These are phyloP conservation scores for Crithidia expoeki DNA, from an alignment of 208 protist species.

Conservation along the genomic window DNA sequence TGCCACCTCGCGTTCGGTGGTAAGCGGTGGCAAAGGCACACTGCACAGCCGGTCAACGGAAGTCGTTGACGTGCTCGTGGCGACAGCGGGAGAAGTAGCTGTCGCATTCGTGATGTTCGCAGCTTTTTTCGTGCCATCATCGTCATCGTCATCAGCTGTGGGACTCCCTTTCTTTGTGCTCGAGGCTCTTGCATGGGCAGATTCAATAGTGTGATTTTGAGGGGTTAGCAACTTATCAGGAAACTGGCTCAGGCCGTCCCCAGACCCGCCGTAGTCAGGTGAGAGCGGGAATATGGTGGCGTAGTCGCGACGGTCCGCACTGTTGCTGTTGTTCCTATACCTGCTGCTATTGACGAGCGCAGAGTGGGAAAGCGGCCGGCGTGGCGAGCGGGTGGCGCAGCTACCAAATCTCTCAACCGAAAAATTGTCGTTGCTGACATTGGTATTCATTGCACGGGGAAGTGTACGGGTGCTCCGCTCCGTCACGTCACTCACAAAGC, in stretches of 20 bases:
- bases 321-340: neutral
- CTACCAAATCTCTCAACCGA: neutral
- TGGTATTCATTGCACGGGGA: neutral
- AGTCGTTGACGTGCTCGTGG: neutral
- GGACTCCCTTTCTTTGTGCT: neutral
- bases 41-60: slow-evolving; percentile 11
- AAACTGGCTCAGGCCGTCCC: neutral
- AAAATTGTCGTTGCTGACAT: neutral
- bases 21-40: slow-evolving; percentile 11
- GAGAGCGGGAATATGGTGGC: neutral
- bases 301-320: neutral
- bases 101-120: neutral
- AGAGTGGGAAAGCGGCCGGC: neutral
- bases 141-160: neutral
- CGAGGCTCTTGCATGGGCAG: neutral
- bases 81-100: too few relatives aligned
- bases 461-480: neutral
- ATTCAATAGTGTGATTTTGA: neutral
- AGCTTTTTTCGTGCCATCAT: neutral
- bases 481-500: neutral
- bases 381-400: neutral
- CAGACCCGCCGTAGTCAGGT: neutral
- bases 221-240: neutral
- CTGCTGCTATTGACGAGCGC: neutral
- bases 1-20: slow-evolving; percentile 14